Percentiles rank a stretch among this genome's conserved stretches.
Conservation (phyloP, 2,329 filamentous ascomycete species). For the Colletotrichum sp. region DNA sequence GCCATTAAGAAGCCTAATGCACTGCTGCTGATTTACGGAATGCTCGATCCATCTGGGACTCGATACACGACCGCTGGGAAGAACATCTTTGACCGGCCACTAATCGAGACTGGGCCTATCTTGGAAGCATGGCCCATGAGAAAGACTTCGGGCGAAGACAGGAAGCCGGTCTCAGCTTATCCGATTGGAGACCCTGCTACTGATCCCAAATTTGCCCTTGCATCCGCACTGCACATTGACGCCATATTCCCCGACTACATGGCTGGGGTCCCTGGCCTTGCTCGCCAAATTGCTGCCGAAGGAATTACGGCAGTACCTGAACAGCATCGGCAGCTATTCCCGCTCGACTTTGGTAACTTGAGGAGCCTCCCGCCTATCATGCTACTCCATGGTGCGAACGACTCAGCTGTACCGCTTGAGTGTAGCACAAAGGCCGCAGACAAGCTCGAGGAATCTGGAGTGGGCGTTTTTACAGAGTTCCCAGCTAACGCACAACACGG, state of each 20-base stretch:
- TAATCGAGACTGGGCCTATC: background rate
- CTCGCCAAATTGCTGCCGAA: background rate
- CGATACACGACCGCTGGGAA: conserved; percentile 9
- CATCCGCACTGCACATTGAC: conserved; percentile 9
- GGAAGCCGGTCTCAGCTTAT: conserved; percentile 1
- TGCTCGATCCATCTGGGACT: background rate
- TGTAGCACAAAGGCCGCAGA: background rate
- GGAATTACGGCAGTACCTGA: background rate
- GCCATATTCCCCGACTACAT: conserved; percentile 17
- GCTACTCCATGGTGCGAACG: conserved; percentile 1
- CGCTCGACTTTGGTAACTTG: background rate
- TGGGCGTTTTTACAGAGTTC: background rate
- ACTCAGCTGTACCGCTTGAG: conserved; percentile 8
- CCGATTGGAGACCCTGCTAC: background rate
- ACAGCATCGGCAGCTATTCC: background rate
- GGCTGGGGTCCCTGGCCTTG: conserved; percentile 3
- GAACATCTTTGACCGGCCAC: conserved; percentile 4
- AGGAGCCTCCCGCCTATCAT: background rate
- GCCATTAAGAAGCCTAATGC: background rate
- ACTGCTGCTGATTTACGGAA: conserved; percentile 7
- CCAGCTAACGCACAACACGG: background rate
- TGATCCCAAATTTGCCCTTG: background rate
- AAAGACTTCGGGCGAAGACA: background rate
- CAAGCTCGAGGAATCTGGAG: background rate
- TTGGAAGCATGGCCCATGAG: background rate